Base-by-base conservation (phyloP, 768 basidiomycete genomes). In the Pulveroboletus sp. region DNA sequence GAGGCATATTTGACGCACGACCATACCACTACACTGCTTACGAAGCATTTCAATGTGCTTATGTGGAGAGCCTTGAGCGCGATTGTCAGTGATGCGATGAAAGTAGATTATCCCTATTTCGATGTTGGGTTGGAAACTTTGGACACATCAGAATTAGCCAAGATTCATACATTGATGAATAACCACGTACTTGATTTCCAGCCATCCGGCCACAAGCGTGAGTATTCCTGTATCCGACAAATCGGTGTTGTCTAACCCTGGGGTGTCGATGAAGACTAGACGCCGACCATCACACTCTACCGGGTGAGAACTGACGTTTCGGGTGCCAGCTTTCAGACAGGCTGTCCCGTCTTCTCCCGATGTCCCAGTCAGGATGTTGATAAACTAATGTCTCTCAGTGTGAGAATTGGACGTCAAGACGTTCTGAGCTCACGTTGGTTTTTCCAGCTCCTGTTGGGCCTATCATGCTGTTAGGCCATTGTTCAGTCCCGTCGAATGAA, bases 401-500 rank as follows among this genome's bases (percentile, higher is more conserved):
- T n/a, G 26, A 37, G 27, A 33, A 4, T 31, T 9, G 11, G 24
- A 28, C 14, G 8, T 11, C 6, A 33, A 15, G 8, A 14, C 7
- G 4, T 36, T 31, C 24, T 21, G 10, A 4, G 21, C 44, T 54
- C 32, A 53, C 53, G 17, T 30, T 53, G 1, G 51, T 47, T 26
- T 55, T 53, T 17, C 54, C 54, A 8, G 51, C 38, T 11, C 54
- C 51, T 15, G 45, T 55, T 6, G 31, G 17, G 11, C 52, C 50
- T 30, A 54, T 48, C 5, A 43, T 9, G 2, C 50, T 53, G 17
- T 32, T 15, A 17, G 15, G 28, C 31, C 2, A 7, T 27, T n/a
- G 21, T 21, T 43, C 21, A 36, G 13, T 8, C 11, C 15, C 9
- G 5, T 27, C 6, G 37, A 14, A 11, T 40, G 1, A 32, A n/a